Percentiles rank a stretch among this genome's conserved stretches.
phyloP scores from a whole-genome alignment of 2,329 filamentous ascomycete genomes.

The Fusarium robinianum region DNA sequence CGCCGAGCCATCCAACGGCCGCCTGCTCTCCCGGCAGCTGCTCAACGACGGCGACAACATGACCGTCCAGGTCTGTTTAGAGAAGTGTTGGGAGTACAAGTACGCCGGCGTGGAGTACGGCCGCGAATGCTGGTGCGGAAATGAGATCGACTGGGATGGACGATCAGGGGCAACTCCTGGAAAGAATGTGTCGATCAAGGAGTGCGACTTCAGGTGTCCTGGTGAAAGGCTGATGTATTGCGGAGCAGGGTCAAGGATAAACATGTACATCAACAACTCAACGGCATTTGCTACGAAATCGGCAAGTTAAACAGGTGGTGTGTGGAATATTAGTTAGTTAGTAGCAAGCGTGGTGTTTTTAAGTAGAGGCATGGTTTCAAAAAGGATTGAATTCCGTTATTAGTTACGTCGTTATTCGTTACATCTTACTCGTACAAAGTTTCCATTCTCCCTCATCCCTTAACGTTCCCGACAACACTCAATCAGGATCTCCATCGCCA shows the following conservation, averaged over 20 bases:
- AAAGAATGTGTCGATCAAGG: conserved; percentile 36
- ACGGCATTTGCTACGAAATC: conserved; percentile 7
- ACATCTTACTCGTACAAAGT: too few species aligned
- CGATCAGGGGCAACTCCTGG: conserved; percentile 29
- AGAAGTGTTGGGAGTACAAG: conserved; percentile 41
- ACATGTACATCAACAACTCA: conserved; percentile 39
- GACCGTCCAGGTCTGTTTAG: conserved; percentile 42
- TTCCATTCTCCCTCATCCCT: too few species aligned
- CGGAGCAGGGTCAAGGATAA: conserved; percentile 39
- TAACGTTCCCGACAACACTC: too few species aligned
- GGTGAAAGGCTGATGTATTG: conserved; percentile 41
- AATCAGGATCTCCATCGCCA: too few species aligned
- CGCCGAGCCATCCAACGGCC: conserved; percentile 40
- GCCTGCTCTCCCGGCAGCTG: conserved; percentile 38
- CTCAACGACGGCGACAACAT: conserved; percentile 40
- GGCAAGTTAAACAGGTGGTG: too few species aligned
- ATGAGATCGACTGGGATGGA: conserved; percentile 38
- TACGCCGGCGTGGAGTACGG: conserved; percentile 47
- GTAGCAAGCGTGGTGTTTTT: too few species aligned
- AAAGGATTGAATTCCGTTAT: too few species aligned
- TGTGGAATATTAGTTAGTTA: too few species aligned
- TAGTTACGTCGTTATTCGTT: too few species aligned
- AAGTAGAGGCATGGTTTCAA: too few species aligned
- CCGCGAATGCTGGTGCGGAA: conserved; percentile 46
- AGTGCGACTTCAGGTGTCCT: conserved; percentile 44